These are phyloP conservation scores for Achaetomium macrosporum DNA, from an alignment of 2,329 filamentous ascomycete genomes.

Conservation along the genomic window DNA sequence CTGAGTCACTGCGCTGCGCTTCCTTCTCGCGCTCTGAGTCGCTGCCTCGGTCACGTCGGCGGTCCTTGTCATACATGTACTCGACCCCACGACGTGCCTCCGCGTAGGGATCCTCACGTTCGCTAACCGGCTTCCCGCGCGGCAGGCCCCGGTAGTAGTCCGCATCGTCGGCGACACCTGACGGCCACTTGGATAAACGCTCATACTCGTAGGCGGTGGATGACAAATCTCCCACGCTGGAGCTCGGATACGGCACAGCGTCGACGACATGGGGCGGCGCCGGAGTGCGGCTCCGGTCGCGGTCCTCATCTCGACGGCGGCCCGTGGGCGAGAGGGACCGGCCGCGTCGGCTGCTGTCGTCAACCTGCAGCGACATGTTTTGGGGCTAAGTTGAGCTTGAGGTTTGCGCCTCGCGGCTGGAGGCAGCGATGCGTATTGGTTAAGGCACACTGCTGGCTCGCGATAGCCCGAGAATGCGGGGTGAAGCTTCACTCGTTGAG, in stretches of 20 bases:
- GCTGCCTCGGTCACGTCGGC: slow-evolving; percentile 27
- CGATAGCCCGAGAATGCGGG: background rate
- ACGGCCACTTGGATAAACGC: slow-evolving; percentile 30
- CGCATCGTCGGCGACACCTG: slow-evolving; percentile 27
- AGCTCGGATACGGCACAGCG: slow-evolving; percentile 40
- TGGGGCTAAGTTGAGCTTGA: background rate
- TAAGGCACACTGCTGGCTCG: background rate
- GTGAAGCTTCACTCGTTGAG: slow-evolving; percentile 1
- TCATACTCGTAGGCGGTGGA: slow-evolving; percentile 31
- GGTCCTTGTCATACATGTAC: slow-evolving; percentile 21
- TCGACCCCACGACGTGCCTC: slow-evolving; percentile 27
- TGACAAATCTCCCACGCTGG: slow-evolving; percentile 26
- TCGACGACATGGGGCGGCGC: slow-evolving; percentile 33
- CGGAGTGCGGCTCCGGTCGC: slow-evolving; percentile 32
- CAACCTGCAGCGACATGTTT: slow-evolving; percentile 48
- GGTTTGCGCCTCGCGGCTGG: slow-evolving; percentile 4
- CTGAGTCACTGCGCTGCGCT: slow-evolving; percentile 22
- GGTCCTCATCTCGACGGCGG: slow-evolving; percentile 29
- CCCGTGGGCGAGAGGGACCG: slow-evolving; percentile 44
- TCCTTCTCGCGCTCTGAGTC: slow-evolving; percentile 25
- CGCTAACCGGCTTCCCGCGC: slow-evolving; percentile 30
- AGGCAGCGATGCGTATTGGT: background rate
- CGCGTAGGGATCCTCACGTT: slow-evolving; percentile 19
- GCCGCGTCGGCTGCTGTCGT: slow-evolving; percentile 38
- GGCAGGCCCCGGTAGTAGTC: slow-evolving; percentile 35